These are phyloP conservation scores for Spinacia oleracea DNA, from an alignment of 179 eudicot genomes.

Conservation along the genomic window DNA sequence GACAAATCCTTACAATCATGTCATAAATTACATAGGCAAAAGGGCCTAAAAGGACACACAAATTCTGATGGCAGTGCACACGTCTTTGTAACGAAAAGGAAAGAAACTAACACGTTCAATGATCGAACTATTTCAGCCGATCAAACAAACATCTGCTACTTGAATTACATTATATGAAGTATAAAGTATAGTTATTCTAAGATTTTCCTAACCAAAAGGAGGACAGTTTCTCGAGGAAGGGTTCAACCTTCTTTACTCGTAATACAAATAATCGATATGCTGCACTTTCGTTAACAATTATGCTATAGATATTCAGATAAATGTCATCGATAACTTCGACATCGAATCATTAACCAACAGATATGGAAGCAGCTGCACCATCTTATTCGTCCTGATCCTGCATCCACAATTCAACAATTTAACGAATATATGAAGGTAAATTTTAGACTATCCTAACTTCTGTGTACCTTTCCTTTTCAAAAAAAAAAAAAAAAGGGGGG, in stretches of 20 bases:
- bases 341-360: background rate
- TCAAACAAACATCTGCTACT: background rate
- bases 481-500: too few relatives aligned
- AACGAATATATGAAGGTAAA: background rate
- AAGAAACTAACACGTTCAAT: too few relatives aligned
- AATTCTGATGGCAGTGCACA: background rate
- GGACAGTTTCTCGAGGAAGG: background rate
- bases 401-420: background rate
- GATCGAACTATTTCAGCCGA: too few relatives aligned
- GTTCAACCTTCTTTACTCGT: background rate
- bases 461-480: too few relatives aligned
- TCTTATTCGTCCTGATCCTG: conserved; percentile 6
- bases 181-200: background rate
- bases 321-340: background rate
- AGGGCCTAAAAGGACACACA: background rate
- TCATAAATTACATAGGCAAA: background rate
- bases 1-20: conserved; percentile 1
- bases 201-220: background rate
- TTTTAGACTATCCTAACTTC: too few relatives aligned
- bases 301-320: background rate
- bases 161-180: background rate
- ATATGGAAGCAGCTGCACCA: background rate
- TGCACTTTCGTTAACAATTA: background rate
- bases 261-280: background rate
- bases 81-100: background rate